These are phyloP conservation scores for Diaporthe sp. DNA, from an alignment of 2,329 filamentous ascomycete species.

Conservation along the genomic window DNA sequence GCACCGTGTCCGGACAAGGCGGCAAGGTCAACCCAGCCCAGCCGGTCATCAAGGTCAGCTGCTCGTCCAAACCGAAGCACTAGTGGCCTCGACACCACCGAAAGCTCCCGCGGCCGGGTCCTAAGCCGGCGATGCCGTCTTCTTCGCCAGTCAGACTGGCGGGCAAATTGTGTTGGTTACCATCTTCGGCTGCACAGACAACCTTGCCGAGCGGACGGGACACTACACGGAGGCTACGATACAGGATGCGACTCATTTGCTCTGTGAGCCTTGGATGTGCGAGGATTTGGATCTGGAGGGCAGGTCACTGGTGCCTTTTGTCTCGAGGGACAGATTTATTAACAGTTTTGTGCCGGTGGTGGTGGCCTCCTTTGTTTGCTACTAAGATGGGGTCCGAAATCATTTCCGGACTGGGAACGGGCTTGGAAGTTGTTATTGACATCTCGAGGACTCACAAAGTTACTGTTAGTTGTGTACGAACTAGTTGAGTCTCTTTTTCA, in stretches of 20 bases:
- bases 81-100: background rate
- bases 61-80: background rate
- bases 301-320: background rate
- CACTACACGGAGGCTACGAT: background rate
- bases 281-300: background rate
- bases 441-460: background rate
- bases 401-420: background rate
- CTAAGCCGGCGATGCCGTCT: background rate
- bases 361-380: background rate
- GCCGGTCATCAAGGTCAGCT: background rate
- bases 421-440: background rate
- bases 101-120: background rate
- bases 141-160: background rate
- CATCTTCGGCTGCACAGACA: background rate
- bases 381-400: background rate
- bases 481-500: too few relatives aligned
- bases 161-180: background rate
- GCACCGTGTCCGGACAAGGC: too few relatives aligned
- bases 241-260: background rate
- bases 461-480: background rate
- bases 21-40: too few relatives aligned
- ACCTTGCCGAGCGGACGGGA: background rate
- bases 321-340: background rate
- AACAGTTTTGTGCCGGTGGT: background rate
- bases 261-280: background rate